These are phyloP conservation scores for Globisporangium camurandrum DNA, from an alignment of 352 stramenopile genomes.

Conservation along the genomic window DNA sequence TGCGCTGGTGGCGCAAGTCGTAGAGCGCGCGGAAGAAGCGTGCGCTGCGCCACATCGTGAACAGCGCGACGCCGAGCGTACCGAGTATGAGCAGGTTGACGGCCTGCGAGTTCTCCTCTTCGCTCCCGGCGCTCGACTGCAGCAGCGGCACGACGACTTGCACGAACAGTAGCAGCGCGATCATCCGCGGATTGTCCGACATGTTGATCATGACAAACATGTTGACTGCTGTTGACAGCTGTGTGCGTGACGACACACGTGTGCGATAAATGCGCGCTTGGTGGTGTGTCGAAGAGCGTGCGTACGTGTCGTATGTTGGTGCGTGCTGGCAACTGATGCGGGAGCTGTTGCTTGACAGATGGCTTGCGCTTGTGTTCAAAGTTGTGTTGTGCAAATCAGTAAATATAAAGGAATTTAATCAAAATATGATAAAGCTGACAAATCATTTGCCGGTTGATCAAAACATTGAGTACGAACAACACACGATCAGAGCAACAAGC, in stretches of 20 bases:
- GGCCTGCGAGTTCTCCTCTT: conserved; percentile 30
- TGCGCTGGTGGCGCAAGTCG: conserved; percentile 18
- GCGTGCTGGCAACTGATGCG: too few species aligned
- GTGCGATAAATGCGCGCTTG: not conserved
- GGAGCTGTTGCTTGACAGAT: too few species aligned
- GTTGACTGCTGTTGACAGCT: conserved; percentile 2
- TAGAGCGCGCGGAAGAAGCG: conserved; percentile 52
- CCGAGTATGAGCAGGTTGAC: conserved; percentile 50
- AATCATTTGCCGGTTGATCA: too few species aligned
- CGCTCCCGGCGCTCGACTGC: conserved; percentile 60
- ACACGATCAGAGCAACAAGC: too few species aligned
- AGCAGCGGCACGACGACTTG: conserved; percentile 70
- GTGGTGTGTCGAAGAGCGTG: too few species aligned
- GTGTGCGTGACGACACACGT: not conserved
- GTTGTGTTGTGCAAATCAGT: too few species aligned
- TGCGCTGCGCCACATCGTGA: conserved; percentile 44
- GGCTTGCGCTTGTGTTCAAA: too few species aligned
- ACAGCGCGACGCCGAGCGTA: conserved; percentile 41
- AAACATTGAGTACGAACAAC: too few species aligned
- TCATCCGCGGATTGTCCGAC: conserved; percentile 76
- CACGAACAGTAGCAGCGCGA: conserved; percentile 67
- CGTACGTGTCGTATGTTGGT: too few species aligned
- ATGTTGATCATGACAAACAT: conserved; percentile 80
- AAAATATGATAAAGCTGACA: too few species aligned
- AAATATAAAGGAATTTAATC: too few species aligned